Evolutionary conservation across 257 asterid genomes (phyloP), one percentile per base, ranked within the genome.

Genomic region (Solanum medicagineum): DNA sequence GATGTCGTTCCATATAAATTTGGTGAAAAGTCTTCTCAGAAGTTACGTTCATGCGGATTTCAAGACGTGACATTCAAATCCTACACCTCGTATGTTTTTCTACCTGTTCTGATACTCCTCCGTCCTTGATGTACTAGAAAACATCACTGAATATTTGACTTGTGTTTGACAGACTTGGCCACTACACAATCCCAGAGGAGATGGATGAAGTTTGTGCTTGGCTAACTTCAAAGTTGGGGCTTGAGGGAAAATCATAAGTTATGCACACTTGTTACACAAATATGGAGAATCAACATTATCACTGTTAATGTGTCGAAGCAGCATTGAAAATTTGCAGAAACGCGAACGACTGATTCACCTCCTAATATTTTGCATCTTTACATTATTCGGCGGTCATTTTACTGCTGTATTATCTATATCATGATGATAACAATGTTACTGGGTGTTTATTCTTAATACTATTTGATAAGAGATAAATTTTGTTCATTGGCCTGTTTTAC

Each of bases 111-210:
- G 82, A 77, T 16, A 26, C 17, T 77, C 26, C 1, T 77, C 24
- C 5, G 3, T 15, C 63, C 57, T 56, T 81, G 69, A 53, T 60
- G 42, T 36, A 63, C 79, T 26, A 59, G 29, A 68, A 51, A 17
- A 17, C 70, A 42, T 51, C 6, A 11, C 24, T 0, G 26, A 77
- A 55, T 77, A 45, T 77, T 77, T 15, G 7, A 77, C 16, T 84
- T 82, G 32, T 85, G 73, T 66, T 88, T 2, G 54, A 22, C 94
- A 94, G 98, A 87, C 95, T 93, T 73, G 98, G 97, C 63, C 98
- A 94, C 90, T 84, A 94, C 65, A 93, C 98, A 13, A 91, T 92
- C 87, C 96, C 96, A 10, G 94, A 94, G 85, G 98, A 94, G 88
- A 93, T 92, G 96, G 92, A 92, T 20, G 96, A 91, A 83, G 87